Evolutionary conservation across 352 stramenopile species (phyloP), one percentile per base, ranked within the genome.

Genomic region (Pseudoperonospora humuli): DNA sequence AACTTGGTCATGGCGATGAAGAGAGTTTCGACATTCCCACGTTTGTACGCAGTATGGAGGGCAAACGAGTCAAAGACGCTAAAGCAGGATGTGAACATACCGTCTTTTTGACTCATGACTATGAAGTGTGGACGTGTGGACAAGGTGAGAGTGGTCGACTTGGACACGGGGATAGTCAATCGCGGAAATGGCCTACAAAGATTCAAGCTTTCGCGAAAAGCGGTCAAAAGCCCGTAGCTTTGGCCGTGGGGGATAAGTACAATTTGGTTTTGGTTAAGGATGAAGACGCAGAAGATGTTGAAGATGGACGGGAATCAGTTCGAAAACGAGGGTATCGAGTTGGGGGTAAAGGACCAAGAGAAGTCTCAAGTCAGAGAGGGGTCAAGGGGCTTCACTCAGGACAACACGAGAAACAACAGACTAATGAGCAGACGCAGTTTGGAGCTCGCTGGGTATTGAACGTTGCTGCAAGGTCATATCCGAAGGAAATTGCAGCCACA

Each of bases 191-290:
- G 0, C 81, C 81, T 10, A 80, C 67, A 3, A 47, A 60, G 39
- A 55, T 93, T 21, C 73, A 88, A 11, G 36, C 69, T 5, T 86
- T 89, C 42, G 38, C 48, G 0, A 50, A 78, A 14, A 67, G 45
- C 9, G 67, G 65, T 0, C 20, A 86, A 7, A 67, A 67, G 21
- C 73, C 77, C 4, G 67, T 93, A 7, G 70, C 78, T 8, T 85
- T 91, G 29, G 81, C 81, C 15, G 81, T 90, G 8, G 81, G 81
- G 7, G 81, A 93, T 57, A 93, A 93, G 50, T 93, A 93, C 39
- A 93, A 90, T 23, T 59, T 93, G 6, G 57, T 93, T 27, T 47
- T 93, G 11, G 78, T 85, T 0, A 68, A 67, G 26, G 58, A 84
- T 26, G 37, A 15, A n/a, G 52, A 64, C 7, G 20, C n/a, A 24